These are phyloP conservation scores for Penicillium herquei DNA, from an alignment of 495 filamentous ascomycete genomes.

Conservation along the genomic window DNA sequence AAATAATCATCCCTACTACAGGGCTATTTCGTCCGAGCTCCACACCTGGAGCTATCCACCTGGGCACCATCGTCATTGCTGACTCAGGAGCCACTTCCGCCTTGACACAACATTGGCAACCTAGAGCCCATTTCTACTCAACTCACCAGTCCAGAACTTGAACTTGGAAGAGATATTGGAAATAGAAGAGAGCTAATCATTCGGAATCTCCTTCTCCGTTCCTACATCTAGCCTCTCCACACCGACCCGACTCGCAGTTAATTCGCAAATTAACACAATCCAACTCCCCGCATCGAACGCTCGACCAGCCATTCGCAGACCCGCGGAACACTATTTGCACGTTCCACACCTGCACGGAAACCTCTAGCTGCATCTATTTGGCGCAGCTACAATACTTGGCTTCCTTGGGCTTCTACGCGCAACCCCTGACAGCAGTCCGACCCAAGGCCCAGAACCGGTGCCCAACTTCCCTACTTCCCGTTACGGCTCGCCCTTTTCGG, in stretches of 20 bases:
- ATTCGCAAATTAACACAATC: slow-evolving; percentile 1
- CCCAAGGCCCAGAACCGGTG: slow-evolving; percentile 14
- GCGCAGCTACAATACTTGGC: no score
- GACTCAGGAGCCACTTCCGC: slow-evolving; percentile 21
- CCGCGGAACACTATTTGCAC: slow-evolving; percentile 3
- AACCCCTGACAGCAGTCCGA: neutral
- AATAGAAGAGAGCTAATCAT: neutral
- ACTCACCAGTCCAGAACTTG: slow-evolving; percentile 5
- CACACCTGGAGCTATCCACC: neutral
- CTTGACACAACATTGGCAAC: slow-evolving; percentile 9
- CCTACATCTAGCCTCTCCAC: neutral
- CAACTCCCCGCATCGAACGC: slow-evolving; percentile 33
- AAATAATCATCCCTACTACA: neutral
- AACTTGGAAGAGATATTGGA: neutral
- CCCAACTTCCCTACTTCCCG: slow-evolving; percentile 10
- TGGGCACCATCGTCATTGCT: slow-evolving; percentile 25
- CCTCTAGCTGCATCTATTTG: neutral
- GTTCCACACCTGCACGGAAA: neutral
- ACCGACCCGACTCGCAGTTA: neutral
- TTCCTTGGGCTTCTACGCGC: no score
- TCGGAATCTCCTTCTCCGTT: neutral
- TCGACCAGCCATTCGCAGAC: neutral
- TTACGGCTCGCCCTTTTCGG: slow-evolving; percentile 3
- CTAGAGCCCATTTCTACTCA: neutral
- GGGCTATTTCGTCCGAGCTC: neutral